Percentiles rank a stretch among this genome's conserved stretches.
Evolutionary conservation across 306 rosid species (phyloP).

Genomic region (Biancaea sappan): DNA sequence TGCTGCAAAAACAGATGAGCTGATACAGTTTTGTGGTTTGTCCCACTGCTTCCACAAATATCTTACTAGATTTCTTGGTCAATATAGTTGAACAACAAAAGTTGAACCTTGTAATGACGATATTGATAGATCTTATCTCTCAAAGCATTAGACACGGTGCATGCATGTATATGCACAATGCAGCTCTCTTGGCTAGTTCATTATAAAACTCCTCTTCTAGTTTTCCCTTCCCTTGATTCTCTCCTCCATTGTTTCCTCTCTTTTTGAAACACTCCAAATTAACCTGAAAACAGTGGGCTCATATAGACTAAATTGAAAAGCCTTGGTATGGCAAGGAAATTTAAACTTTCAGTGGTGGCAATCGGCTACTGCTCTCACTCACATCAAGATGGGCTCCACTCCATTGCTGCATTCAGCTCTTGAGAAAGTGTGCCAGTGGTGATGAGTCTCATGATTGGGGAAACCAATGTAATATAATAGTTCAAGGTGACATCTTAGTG

Average conservation of each 20-base stretch:
- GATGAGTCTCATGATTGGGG: too few species aligned
- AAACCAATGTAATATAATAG: too few species aligned
- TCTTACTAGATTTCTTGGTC: conserved; percentile 22
- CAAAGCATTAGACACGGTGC: conserved; percentile 24
- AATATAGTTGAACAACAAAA: conserved; percentile 11
- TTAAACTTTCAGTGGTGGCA: background rate
- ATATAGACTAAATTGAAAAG: too few species aligned
- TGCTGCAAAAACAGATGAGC: conserved; percentile 70
- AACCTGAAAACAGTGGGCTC: too few species aligned
- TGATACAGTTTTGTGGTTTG: conserved; percentile 75
- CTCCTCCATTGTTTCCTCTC: too few species aligned
- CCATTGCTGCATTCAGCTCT: background rate
- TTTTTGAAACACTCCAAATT: too few species aligned
- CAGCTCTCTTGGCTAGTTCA: conserved; percentile 17
- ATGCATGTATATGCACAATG: background rate
- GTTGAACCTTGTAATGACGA: conserved; percentile 25
- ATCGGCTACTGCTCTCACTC: background rate
- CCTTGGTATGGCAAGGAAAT: background rate
- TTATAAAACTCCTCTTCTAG: too few species aligned
- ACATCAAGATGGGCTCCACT: background rate
- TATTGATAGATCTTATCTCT: conserved; percentile 29
- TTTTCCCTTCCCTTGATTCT: too few species aligned
- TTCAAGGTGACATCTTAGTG: too few species aligned
- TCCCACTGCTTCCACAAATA: conserved; percentile 30
- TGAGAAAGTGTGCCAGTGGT: too few species aligned